Percentiles rank a stretch among this genome's conserved stretches.
phyloP scores from a whole-genome alignment of 805 yeast genomes.

The Wickerhamomyces ciferrii region DNA sequence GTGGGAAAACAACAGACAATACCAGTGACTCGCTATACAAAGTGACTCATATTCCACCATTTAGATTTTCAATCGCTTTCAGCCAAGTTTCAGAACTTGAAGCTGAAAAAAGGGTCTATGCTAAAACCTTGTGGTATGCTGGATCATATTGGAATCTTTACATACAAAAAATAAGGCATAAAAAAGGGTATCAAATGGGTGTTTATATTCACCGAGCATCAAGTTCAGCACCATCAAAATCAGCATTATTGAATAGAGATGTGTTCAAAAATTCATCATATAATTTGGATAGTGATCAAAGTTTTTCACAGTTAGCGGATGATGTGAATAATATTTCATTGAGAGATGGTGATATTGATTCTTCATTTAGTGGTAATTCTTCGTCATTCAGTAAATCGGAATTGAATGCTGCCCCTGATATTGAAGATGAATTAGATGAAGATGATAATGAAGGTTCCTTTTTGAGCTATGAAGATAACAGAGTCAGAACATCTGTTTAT shows the following conservation, averaged over 20 bases:
- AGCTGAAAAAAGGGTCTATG: slow-evolving; percentile 43
- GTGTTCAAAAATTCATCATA: slow-evolving; percentile 17
- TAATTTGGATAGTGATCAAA: slow-evolving; percentile 1
- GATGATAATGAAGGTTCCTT: slow-evolving; percentile 20
- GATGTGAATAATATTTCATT: slow-evolving; percentile 8
- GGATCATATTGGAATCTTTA: slow-evolving; percentile 57
- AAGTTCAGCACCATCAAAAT: slow-evolving; percentile 30
- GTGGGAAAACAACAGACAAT: slow-evolving; percentile 17
- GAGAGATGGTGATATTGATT: slow-evolving; percentile 2
- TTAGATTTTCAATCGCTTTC: slow-evolving; percentile 48
- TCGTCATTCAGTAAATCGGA: background rate
- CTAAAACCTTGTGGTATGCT: slow-evolving; percentile 53
- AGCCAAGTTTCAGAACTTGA: slow-evolving; percentile 38
- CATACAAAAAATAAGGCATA: slow-evolving; percentile 40
- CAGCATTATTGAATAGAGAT: slow-evolving; percentile 35
- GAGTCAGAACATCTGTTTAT: slow-evolving; percentile 41
- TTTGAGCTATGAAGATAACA: slow-evolving; percentile 39
- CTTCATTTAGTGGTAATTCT: background rate
- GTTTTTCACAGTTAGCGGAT: slow-evolving; percentile 3
- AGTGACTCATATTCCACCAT: slow-evolving; percentile 46
- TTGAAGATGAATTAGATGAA: slow-evolving; percentile 7
- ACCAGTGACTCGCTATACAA: slow-evolving; percentile 14
- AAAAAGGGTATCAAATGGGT: slow-evolving; percentile 44
- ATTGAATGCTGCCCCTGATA: slow-evolving; percentile 10
- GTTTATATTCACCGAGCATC: slow-evolving; percentile 51